Evolutionary conservation across 1,139 yeast genomes (phyloP).

Genomic region (Hyphopichia burtonii): DNA sequence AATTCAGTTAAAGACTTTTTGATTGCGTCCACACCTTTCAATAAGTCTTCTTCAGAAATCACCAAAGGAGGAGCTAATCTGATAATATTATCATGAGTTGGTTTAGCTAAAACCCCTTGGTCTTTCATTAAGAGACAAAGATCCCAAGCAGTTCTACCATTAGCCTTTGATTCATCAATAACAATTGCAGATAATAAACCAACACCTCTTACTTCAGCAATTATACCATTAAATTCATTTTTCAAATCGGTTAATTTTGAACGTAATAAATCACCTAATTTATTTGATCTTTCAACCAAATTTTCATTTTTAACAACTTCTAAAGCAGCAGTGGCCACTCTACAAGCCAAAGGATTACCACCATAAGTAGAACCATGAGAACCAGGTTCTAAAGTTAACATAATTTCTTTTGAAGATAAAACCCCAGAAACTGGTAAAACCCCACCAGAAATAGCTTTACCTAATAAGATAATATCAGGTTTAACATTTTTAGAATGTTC

Average conservation of each 20-base stretch:
- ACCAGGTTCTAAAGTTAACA: conserved; percentile 91
- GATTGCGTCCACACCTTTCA: conserved; percentile 81
- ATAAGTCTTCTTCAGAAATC: conserved; percentile 80
- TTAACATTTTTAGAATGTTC: conserved; percentile 78
- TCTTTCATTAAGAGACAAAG: conserved; percentile 87
- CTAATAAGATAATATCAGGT: conserved; percentile 86
- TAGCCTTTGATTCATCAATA: conserved; percentile 78
- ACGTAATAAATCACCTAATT: conserved; percentile 70
- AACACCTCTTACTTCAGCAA: conserved; percentile 88
- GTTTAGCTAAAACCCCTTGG: conserved; percentile 90
- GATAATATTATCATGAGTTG: conserved; percentile 94
- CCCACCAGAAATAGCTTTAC: conserved; percentile 97
- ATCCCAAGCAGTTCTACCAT: conserved; percentile 96
- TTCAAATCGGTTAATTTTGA: conserved; percentile 64
- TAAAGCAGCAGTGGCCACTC: conserved; percentile 92
- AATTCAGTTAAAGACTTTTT: conserved; percentile 58
- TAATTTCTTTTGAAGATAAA: conserved; percentile 80
- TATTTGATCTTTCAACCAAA: conserved; percentile 73
- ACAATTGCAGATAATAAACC: conserved; percentile 92
- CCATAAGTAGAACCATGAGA: conserved; percentile 98
- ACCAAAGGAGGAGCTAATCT: conserved; percentile 96
- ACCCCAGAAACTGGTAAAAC: conserved; percentile 91
- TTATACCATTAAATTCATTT: conserved; percentile 63
- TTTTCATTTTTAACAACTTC: conserved; percentile 87
- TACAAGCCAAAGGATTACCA: conserved; percentile 94